Conservation (phyloP, 306 rosid species). For the Albizia julibrissin region DNA sequence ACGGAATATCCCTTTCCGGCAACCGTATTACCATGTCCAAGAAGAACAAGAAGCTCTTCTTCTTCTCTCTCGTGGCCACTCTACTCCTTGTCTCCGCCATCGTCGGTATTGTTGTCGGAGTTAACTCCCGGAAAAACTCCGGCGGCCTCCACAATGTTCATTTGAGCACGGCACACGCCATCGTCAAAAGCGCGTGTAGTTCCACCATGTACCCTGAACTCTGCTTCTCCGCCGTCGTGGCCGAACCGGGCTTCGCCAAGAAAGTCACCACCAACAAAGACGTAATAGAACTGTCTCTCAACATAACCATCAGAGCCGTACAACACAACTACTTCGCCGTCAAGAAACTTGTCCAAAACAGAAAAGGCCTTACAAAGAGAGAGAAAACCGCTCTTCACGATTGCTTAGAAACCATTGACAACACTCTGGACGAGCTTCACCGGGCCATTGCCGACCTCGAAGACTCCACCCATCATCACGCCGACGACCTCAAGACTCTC, state of each 20-base stretch:
- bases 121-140: conserved; percentile 32
- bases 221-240: conserved; percentile 64
- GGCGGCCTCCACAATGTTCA: not conserved
- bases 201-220: conserved; percentile 69
- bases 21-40: conserved; percentile 29
- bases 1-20: conserved; percentile 40
- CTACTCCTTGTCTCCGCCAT: conserved; percentile 47
- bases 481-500: conserved; percentile 72
- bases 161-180: conserved; percentile 44
- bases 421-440: conserved; percentile 67
- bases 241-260: conserved; percentile 32
- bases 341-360: conserved; percentile 27
- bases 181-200: conserved; percentile 59
- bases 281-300: conserved; percentile 53
- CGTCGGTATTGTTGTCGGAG: conserved; percentile 53
- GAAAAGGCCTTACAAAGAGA: conserved; percentile 42
- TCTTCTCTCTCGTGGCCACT: conserved; percentile 41
- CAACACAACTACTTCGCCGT: conserved; percentile 48
- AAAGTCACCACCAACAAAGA: conserved; percentile 49
- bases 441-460: conserved; percentile 46
- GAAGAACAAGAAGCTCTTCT: conserved; percentile 38
- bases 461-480: conserved; percentile 42
- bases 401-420: conserved; percentile 68
- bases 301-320: conserved; percentile 51
- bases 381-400: conserved; percentile 70